These are phyloP conservation scores for Lonicera japonica DNA, from an alignment of 129 eudicot species.

Conservation along the genomic window DNA sequence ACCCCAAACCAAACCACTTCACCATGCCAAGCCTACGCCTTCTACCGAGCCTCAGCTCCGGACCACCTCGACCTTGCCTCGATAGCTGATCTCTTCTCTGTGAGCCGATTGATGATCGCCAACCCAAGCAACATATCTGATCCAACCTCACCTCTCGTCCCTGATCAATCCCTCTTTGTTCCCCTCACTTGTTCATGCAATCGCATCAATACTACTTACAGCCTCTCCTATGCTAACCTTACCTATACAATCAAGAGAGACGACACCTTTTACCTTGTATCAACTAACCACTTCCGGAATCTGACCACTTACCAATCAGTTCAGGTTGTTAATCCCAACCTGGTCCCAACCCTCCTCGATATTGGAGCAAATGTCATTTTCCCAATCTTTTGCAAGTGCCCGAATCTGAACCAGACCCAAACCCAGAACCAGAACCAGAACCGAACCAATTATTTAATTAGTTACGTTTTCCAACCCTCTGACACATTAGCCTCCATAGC, in stretches of 20 bases:
- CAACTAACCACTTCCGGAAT: conserved; percentile 38
- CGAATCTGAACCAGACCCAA: conserved; percentile 35
- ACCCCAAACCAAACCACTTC: conserved; percentile 36
- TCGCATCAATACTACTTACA: conserved; percentile 26
- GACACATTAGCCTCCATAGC: conserved; percentile 61
- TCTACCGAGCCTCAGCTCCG: conserved; percentile 49
- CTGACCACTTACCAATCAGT: conserved; percentile 81
- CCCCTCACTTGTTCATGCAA: conserved; percentile 80
- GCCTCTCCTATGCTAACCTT: conserved; percentile 53
- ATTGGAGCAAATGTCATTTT: conserved; percentile 51
- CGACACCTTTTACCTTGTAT: conserved; percentile 56
- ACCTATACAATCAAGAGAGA: conserved; percentile 43
- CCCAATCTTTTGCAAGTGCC: conserved; percentile 93
- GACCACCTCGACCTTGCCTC: conserved; percentile 56
- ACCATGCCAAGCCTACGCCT: conserved; percentile 69
- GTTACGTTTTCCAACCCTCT: conserved; percentile 67
- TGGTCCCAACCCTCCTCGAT: conserved; percentile 38
- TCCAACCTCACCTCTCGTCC: conserved; percentile 41
- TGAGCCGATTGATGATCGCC: conserved; percentile 67
- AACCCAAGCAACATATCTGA: conserved; percentile 69
- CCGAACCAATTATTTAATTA: conserved; percentile 40
- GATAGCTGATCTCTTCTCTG: conserved; percentile 64
- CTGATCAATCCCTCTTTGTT: conserved; percentile 60
- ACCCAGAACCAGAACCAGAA: conserved; percentile 42
- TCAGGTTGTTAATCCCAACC: conserved; percentile 56